Conservation (phyloP, 768 basidiomycete species). For the Artomyces pyxidatus region DNA sequence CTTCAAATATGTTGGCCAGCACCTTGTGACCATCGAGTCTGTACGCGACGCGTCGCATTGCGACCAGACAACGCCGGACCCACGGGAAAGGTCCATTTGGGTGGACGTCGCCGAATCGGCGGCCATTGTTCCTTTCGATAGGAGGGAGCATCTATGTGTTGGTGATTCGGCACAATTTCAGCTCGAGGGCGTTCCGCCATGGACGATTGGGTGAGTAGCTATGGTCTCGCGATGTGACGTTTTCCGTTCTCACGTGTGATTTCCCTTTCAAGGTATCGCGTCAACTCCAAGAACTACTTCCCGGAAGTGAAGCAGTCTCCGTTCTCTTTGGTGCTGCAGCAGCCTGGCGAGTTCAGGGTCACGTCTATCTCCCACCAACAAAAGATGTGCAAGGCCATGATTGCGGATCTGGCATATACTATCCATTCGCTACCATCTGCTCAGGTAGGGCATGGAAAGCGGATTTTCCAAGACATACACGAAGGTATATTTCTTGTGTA, state of each 20-base stretch:
- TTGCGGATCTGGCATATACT: conserved; percentile 63
- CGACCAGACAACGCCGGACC: conserved; percentile 61
- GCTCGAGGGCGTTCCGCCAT: conserved; percentile 89
- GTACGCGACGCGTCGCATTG: conserved; percentile 79
- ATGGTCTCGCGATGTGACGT: too few species aligned
- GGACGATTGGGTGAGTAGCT: conserved; percentile 67
- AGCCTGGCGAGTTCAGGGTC: conserved; percentile 78
- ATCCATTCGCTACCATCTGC: conserved; percentile 86
- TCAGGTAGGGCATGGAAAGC: conserved; percentile 79
- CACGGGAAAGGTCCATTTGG: conserved; percentile 56
- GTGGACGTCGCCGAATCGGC: conserved; percentile 97
- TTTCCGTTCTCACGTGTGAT: background rate
- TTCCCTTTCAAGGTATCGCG: conserved; percentile 50
- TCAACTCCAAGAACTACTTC: conserved; percentile 65
- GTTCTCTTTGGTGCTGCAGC: conserved; percentile 79
- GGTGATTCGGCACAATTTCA: conserved; percentile 89
- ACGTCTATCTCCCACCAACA: conserved; percentile 88
- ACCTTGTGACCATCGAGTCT: conserved; percentile 70
- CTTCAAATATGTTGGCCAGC: conserved; percentile 75
- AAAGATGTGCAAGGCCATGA: conserved; percentile 80
- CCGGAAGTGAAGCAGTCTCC: conserved; percentile 75
- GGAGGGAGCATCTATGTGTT: conserved; percentile 76
- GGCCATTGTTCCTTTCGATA: conserved; percentile 78
- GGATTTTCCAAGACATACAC: conserved; percentile 76
- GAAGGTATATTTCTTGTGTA: conserved; percentile 51